Evolutionary conservation across 2,329 filamentous ascomycete species (phyloP).

Genomic region (Aureobasidium sp.): DNA sequence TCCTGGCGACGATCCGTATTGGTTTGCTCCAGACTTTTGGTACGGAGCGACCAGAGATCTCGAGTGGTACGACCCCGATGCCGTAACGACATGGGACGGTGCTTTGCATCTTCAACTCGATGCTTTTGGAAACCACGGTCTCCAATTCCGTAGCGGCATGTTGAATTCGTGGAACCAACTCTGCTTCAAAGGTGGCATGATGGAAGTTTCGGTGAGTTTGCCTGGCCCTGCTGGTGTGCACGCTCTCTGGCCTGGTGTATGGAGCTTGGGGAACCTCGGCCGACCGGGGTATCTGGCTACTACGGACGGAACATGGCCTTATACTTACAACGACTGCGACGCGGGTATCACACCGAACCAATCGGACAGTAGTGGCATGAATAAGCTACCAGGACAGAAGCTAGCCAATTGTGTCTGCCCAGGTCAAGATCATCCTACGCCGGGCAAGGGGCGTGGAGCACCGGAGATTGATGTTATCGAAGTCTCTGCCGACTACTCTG

Average conservation of each 20-base stretch:
- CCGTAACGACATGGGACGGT: constrained; percentile 41
- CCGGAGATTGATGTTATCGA: constrained; percentile 43
- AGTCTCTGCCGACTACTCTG: constrained; percentile 29
- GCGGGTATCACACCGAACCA: constrained; percentile 43
- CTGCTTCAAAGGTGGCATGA: constrained; percentile 46
- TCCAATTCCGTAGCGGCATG: constrained; percentile 43
- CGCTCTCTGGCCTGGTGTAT: constrained; percentile 45
- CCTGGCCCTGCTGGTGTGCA: constrained; percentile 42
- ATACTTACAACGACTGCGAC: constrained; percentile 45
- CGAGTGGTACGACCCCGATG: constrained; percentile 46
- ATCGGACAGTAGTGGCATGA: constrained; percentile 35
- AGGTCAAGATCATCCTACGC: constrained; percentile 39
- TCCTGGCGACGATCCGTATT: constrained; percentile 49
- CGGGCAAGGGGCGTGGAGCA: constrained; percentile 38
- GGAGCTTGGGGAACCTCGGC: constrained; percentile 47
- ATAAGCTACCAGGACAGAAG: constrained; percentile 36
- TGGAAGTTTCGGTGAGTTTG: constrained; percentile 44
- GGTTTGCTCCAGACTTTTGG: constrained; percentile 44
- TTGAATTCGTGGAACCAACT: constrained; percentile 46
- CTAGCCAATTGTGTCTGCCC: constrained; percentile 38
- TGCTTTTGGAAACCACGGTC: constrained; percentile 36
- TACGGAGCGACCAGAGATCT: constrained; percentile 45
- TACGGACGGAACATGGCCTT: constrained; percentile 47
- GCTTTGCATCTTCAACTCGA: constrained; percentile 40
- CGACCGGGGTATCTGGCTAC: constrained; percentile 44